Evolutionary conservation across 257 asterid genomes (phyloP), one percentile per base, ranked within the genome.

Genomic region (Penstemon barbatus): DNA sequence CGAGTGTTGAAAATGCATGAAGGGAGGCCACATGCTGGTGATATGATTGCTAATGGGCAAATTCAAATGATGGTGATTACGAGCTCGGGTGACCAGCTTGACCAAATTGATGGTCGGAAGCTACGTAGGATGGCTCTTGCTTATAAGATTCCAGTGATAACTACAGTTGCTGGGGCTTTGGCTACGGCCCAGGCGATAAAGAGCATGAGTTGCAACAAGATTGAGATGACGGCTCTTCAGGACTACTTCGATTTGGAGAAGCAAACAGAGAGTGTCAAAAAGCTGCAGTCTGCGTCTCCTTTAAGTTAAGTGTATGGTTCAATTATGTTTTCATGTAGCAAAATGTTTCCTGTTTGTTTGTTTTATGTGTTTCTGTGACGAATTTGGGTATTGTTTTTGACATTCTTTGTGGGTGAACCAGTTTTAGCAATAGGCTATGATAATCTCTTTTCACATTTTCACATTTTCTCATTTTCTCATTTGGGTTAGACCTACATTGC

Each of bases 31-130:
- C 93, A 94, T 65, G 90, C 97, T 0, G 96, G 85, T 0, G 98
- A 91, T 66, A 84, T 94, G 95, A 78, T 94, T 45, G 92, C 99
- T 3, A 94, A 91, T 12, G 88, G 90, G 60, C 89, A 86, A 64
- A 86, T 94, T 71, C 98, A 91, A 86, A 78, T 94, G 88, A 87
- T 86, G 86, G 97, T 94, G 84, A 89, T 94, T 69, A 94, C 97
- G 3, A 91, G 96, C 71, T 87, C 97, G 0, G 90, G 97, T 4
- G 98, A 94, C 52, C 79, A 83, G 45, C 83, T 86, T 49, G 98
- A 94, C 71, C 93, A 86, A 65, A 91, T 94, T 3, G 99, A 91
- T 11, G 99, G 98, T 15, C 78, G 93, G 66, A 89, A 83, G 85
- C 82, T 94, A 46, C 77, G 99, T 76, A 80, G 98, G 60, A 94